Base-by-base conservation (phyloP, 2,329 filamentous ascomycete species). In the Calcarisporium arbuscula region DNA sequence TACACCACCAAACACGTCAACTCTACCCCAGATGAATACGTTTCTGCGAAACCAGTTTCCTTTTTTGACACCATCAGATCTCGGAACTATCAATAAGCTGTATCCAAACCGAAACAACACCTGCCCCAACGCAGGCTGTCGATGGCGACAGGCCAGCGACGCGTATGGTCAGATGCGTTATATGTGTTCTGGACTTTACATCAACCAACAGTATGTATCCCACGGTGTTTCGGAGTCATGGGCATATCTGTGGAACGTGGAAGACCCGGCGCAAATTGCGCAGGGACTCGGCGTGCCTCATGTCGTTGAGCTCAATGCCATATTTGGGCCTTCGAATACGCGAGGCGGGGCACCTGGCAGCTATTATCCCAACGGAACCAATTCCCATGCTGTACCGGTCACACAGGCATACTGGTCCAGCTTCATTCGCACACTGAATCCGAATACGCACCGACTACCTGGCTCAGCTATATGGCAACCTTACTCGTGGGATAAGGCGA, bases 371-470 rank as follows among this genome's bases (percentile, higher is more conserved):
- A 19, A 38, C 32, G 18, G 35, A 16, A 31, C 28, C 4, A 84
- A 84, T 45, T 57, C 60, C 4, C 49, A 50, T 3, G 54, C 71
- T 3, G 65, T 81, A 2, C 64, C 70, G 0, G 55, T 80, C 0
- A 68, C 80, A 30, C 76, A 83, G 49, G 68, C 63, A 0, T 85
- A 85, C 54, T 85, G 79, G 77, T 74, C 74, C 1, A 81, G 74
- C 42, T 86, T 86, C 51, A 74, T 85, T 39, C 59, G 70, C 23
- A 65, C 62, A 2, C 66, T 75, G 25, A 64, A 85, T 54, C 82
- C 82, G 1, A 86, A 85, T 75, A 80, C 68, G 0, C 40, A 59
- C 28, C n/a, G n/a, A n/a, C n/a, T n/a, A n/a, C n/a, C n/a, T n/a
- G n/a, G n/a, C n/a, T n/a, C n/a, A n/a, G n/a, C n/a, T n/a, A n/a